phyloP scores from a whole-genome alignment of 2,329 filamentous ascomycete genomes.

The Ophiostoma quercus region DNA sequence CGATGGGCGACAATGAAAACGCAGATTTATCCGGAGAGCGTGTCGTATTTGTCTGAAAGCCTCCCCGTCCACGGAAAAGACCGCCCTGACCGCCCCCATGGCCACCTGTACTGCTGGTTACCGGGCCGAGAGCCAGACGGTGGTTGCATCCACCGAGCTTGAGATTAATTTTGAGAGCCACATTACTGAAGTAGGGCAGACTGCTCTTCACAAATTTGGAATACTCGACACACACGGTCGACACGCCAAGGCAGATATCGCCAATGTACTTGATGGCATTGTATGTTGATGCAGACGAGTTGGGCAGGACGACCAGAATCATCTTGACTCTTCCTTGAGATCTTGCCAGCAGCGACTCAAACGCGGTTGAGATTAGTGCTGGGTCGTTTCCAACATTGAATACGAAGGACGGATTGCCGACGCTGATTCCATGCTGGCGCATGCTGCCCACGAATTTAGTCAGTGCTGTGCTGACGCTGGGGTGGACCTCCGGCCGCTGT shows the following conservation, averaged over 20 bases:
- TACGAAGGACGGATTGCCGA: background rate
- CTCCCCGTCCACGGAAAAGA: background rate
- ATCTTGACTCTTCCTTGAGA: slow-evolving; percentile 31
- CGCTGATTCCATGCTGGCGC: slow-evolving; percentile 23
- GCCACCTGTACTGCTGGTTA: slow-evolving; percentile 29
- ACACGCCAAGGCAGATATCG: slow-evolving; percentile 53
- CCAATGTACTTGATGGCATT: slow-evolving; percentile 53
- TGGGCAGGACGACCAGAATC: slow-evolving; percentile 47
- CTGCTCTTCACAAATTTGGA: slow-evolving; percentile 38
- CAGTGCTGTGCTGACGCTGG: slow-evolving; percentile 44
- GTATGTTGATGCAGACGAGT: slow-evolving; percentile 45
- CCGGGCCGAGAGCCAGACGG: slow-evolving; percentile 40
- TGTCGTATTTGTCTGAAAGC: background rate
- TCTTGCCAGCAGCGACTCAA: slow-evolving; percentile 8
- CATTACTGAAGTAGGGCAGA: slow-evolving; percentile 48
- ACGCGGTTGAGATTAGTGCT: slow-evolving; percentile 4
- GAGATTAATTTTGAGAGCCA: slow-evolving; percentile 60
- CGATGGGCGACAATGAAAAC: background rate
- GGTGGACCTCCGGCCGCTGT: slow-evolving; percentile 33
- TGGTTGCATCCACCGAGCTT: slow-evolving; percentile 60
- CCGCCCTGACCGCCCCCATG: slow-evolving; percentile 44
- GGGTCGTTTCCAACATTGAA: background rate
- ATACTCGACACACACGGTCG: slow-evolving; percentile 52
- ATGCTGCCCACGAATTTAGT: slow-evolving; percentile 17
- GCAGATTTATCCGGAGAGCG: background rate